Percentiles rank a stretch among this genome's conserved stretches.
Evolutionary conservation across 768 basidiomycete species (phyloP).

Genomic region (Asterophora parasitica): DNA sequence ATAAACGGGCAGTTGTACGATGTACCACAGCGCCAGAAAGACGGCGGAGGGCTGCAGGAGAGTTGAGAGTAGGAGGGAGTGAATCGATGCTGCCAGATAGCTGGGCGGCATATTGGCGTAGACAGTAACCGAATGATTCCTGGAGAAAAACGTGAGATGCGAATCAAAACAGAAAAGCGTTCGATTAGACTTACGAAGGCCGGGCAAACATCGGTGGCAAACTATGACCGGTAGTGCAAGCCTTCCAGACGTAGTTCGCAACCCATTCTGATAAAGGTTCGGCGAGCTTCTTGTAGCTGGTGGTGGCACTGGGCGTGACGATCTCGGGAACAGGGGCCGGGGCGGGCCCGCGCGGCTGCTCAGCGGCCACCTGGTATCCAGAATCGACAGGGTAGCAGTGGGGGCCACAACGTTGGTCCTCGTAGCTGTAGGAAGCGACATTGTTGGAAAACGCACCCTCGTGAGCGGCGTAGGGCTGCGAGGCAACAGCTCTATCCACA

Average conservation of each 20-base stretch:
- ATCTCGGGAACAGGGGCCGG: constrained; percentile 39
- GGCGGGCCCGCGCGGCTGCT: constrained; percentile 34
- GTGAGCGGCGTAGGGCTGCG: constrained; percentile 18
- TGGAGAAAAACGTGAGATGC: constrained; percentile 13
- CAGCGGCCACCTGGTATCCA: constrained; percentile 21
- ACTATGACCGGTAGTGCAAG: constrained; percentile 67
- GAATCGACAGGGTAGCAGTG: constrained; percentile 22
- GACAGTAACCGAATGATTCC: constrained; percentile 29
- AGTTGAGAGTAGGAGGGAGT: constrained; percentile 72
- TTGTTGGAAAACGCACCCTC: constrained; percentile 5
- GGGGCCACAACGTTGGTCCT: constrained; percentile 14
- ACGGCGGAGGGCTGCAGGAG: constrained; percentile 79
- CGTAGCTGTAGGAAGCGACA: constrained; percentile 9
- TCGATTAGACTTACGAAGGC: constrained; percentile 44
- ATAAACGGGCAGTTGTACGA: constrained; percentile 68
- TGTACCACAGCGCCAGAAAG: constrained; percentile 78
- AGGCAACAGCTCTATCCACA: constrained; percentile 65
- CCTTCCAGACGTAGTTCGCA: constrained; percentile 76
- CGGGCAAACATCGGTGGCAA: constrained; percentile 50
- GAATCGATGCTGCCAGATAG: constrained; percentile 57
- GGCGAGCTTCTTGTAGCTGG: constrained; percentile 64
- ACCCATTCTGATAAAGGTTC: constrained; percentile 80
- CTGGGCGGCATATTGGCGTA: constrained; percentile 45
- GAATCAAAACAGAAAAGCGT: neutral
- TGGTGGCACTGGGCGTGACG: constrained; percentile 45